Evolutionary conservation across 139 green algal species (phyloP), one percentile per base, ranked within the genome.

Genomic region (Nannochloris sp.): DNA sequence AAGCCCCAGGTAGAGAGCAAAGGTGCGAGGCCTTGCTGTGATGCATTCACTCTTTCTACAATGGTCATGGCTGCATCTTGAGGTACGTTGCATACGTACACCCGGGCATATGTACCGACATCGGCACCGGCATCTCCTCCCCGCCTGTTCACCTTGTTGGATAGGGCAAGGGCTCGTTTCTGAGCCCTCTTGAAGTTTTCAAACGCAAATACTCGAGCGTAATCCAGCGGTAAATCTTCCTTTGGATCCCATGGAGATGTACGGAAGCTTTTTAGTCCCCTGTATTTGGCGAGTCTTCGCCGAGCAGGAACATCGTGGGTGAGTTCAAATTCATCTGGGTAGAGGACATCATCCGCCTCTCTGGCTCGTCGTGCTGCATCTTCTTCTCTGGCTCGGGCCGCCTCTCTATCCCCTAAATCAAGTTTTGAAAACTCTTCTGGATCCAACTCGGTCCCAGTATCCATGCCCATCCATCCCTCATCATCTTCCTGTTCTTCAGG

Each of bases 161-260:
- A 65, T 8, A 66, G 63, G 66, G 69, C 73, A 44, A 48, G 68
- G 3, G 85, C 81, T 46, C 83, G 59, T 44, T 66, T 70, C 14
- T 61, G 50, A n/a, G 71, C 48, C 14, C 71, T 67, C 46, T 53
- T 81, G 68, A 89, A 87, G 78, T 94, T 91, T 61, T 98, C 83
- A 74, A 98, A 98, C 0, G 90, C 88, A 75, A 96, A 98, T 7
- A 96, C 83, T 37, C 83, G 78, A 8, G 76, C 78, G 60, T 98
- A 98, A 48, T 97, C 87, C 0, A 37, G 25, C 1, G 92, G 92
- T 53, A 96, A 79, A 54, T 67, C 75, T 69, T 97, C 89, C 66
- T 86, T 84, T 10, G 88, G 60, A 73, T 98, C 92, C 92, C 92
- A 98, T 24, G 83, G 61, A 27, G 75, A 88, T 29, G 81, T 90